These are phyloP conservation scores for Neodidymelliopsis sp. DNA, from an alignment of 2,329 filamentous ascomycete species.

Conservation along the genomic window DNA sequence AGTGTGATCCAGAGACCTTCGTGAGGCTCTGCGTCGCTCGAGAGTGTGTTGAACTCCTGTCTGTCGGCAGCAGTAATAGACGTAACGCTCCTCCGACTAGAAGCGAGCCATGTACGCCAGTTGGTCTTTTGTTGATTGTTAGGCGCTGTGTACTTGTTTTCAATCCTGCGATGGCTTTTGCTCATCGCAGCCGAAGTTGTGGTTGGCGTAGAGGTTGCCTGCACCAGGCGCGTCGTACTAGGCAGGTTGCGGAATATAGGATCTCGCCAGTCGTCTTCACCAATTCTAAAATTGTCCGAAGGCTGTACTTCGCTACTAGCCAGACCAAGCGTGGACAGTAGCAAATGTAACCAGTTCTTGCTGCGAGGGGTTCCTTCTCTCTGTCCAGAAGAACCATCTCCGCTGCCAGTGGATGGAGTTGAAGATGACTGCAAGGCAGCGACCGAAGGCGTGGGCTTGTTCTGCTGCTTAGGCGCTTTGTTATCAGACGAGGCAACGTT, in stretches of 20 bases:
- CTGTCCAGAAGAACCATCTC: slow-evolving; percentile 17
- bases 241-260: slow-evolving; percentile 69
- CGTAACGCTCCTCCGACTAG: slow-evolving; percentile 27
- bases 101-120: slow-evolving; percentile 35
- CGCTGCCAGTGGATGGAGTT: slow-evolving; percentile 6
- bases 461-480: slow-evolving; percentile 64
- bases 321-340: slow-evolving; percentile 56
- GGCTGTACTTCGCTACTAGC: slow-evolving; percentile 27
- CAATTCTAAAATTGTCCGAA: slow-evolving; percentile 74
- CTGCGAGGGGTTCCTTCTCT: neutral
- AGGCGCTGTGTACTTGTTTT: slow-evolving; percentile 7
- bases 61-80: slow-evolving; percentile 27
- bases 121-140: slow-evolving; percentile 32
- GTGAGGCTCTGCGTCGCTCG: slow-evolving; percentile 55
- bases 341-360: slow-evolving; percentile 55
- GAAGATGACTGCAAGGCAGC: neutral
- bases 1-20: slow-evolving; percentile 97
- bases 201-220: slow-evolving; percentile 3
- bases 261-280: slow-evolving; percentile 87
- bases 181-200: slow-evolving; percentile 55
- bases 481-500: slow-evolving; percentile 58
- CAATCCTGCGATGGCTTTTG: slow-evolving; percentile 28
- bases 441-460: slow-evolving; percentile 53
- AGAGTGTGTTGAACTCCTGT: slow-evolving; percentile 25
- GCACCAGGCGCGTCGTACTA: slow-evolving; percentile 30